A percentile compares a stretch with the other conserved stretches of the same genome.
Evolutionary conservation across 805 yeast species (phyloP).

Genomic region (Sungouiella thailandica): DNA sequence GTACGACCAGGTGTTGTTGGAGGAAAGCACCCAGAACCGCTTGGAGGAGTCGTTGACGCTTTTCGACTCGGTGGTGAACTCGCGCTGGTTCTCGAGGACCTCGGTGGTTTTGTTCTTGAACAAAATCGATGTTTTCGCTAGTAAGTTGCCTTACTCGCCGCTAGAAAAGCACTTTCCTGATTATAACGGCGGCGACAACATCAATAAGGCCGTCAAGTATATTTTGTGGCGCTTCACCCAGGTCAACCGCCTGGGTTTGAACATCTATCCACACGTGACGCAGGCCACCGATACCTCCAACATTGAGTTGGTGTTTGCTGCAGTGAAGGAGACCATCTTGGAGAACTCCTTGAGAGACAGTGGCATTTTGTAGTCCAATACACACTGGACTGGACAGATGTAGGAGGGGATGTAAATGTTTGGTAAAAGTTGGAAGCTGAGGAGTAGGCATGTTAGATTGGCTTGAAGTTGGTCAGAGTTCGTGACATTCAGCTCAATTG

Average conservation of each 20-base stretch:
- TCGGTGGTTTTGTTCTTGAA: conserved; percentile 83
- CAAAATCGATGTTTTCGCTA: conserved; percentile 86
- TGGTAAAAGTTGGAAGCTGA: no score
- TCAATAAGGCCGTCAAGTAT: conserved; percentile 86
- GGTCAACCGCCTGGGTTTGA: conserved; percentile 75
- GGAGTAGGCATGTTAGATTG: no score
- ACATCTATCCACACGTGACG: conserved; percentile 85
- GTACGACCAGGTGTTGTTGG: conserved; percentile 81
- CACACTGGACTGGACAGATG: no score
- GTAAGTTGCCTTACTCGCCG: conserved; percentile 77
- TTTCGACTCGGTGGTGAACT: conserved; percentile 86
- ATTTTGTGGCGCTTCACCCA: conserved; percentile 87
- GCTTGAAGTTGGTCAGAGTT: no score
- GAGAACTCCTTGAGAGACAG: conserved; percentile 73
- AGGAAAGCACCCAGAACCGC: conserved; percentile 23
- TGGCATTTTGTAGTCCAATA: conserved; percentile 60
- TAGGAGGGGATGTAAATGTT: no score
- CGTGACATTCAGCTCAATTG: no score
- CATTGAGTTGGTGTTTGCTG: conserved; percentile 79
- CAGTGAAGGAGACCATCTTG: conserved; percentile 73
- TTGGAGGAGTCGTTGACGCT: conserved; percentile 56
- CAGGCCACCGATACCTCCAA: conserved; percentile 93
- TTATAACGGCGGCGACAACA: conserved; percentile 84
- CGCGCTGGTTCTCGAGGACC: conserved; percentile 87
- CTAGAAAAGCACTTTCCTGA: conserved; percentile 82